phyloP scores from a whole-genome alignment of 2,329 filamentous ascomycete species.

The Epicoccum sorghinum region DNA sequence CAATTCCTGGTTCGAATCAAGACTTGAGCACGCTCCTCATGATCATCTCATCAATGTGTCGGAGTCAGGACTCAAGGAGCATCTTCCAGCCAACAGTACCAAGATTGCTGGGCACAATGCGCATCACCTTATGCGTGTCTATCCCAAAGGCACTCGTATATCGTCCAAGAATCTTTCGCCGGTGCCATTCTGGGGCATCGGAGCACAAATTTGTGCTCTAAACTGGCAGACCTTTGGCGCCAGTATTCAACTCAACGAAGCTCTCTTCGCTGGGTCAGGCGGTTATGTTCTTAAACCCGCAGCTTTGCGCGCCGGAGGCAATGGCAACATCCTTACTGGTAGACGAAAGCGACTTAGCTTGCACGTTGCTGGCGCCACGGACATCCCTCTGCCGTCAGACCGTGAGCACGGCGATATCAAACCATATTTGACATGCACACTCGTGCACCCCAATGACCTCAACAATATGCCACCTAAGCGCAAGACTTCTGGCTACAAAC shows the following conservation, averaged over 20 bases:
- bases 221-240: constrained; percentile 74
- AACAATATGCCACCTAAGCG: constrained; percentile 61
- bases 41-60: constrained; percentile 74
- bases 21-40: constrained; percentile 59
- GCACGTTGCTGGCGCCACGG: constrained; percentile 67
- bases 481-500: constrained; percentile 67
- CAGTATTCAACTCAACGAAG: constrained; percentile 71
- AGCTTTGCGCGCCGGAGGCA: constrained; percentile 62
- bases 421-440: constrained; percentile 69
- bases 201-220: constrained; percentile 71
- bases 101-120: constrained; percentile 67
- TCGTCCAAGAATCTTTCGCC: constrained; percentile 69
- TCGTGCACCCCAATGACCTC: constrained; percentile 64
- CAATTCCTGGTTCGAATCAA: constrained; percentile 67
- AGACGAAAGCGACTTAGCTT: constrained; percentile 60
- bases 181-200: constrained; percentile 69
- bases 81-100: constrained; percentile 56
- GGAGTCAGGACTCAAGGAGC: constrained; percentile 62
- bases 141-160: constrained; percentile 71
- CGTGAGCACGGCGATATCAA: constrained; percentile 58
- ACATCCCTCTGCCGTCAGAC: constrained; percentile 62
- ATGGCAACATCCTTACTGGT: constrained; percentile 56
- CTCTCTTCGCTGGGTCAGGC: constrained; percentile 68
- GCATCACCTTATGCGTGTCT: constrained; percentile 72
- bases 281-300: constrained; percentile 71